phyloP scores from a whole-genome alignment of 805 yeast species.

The Cyberlindnera mrakii region DNA sequence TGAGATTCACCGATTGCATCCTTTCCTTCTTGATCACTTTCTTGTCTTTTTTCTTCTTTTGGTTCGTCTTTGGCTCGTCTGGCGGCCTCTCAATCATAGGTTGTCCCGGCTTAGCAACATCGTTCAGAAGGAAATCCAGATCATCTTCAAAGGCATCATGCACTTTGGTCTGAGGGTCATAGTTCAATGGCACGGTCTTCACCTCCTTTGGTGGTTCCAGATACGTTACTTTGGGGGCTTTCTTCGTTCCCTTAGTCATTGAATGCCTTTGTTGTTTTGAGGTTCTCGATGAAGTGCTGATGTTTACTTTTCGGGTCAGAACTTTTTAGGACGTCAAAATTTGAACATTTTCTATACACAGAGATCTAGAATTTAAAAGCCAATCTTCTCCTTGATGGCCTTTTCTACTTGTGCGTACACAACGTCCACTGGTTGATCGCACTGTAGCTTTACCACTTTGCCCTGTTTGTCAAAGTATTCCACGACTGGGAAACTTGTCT shows the following conservation, averaged over 20 bases:
- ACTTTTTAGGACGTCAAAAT: neutral
- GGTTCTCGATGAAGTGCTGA: neutral
- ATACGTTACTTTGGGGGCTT: constrained; percentile 3
- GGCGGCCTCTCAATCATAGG: too few species aligned
- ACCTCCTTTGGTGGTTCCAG: constrained; percentile 7
- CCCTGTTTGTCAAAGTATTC: constrained; percentile 68
- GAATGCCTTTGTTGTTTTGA: neutral
- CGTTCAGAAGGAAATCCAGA: constrained; percentile 11
- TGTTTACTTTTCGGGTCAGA: too few species aligned
- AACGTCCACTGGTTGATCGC: constrained; percentile 74
- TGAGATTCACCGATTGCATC: neutral
- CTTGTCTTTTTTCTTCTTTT: too few species aligned
- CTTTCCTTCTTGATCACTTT: too few species aligned
- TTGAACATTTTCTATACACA: neutral
- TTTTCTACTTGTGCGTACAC: constrained; percentile 66
- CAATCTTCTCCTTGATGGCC: constrained; percentile 47
- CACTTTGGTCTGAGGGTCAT: constrained; percentile 15
- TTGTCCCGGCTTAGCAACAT: neutral
- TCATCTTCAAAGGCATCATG: constrained; percentile 16
- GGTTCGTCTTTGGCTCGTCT: too few species aligned
- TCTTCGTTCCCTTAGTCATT: constrained; percentile 7
- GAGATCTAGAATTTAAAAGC: neutral
- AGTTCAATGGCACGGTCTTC: neutral
- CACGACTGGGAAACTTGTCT: constrained; percentile 92
- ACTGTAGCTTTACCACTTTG: constrained; percentile 71